Base-by-base conservation (phyloP, 495 filamentous ascomycete genomes). In the Talaromyces adpressus region DNA sequence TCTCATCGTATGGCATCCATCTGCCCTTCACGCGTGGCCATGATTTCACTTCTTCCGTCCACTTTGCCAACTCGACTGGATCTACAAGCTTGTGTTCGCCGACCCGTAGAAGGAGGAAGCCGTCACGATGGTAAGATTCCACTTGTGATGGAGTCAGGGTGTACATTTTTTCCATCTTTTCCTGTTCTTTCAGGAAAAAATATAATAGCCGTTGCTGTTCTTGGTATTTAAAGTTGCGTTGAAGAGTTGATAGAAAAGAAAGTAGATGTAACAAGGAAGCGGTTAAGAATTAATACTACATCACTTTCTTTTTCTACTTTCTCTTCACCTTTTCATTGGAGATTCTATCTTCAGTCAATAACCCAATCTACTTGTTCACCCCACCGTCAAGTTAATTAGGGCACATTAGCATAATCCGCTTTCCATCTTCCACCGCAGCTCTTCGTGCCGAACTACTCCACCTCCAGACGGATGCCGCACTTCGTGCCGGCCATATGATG, bases 1-100 rank as follows among this genome's bases (percentile, higher is more conserved):
- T 71, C 62, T 80, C 76, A 36, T 79, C 75, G 49, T 79, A 79
- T 1, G 77, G 77, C 76, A 79, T 79, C 71, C 75, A 79, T 64
- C 73, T 73, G 16, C 73, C 70, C 25, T 74, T 72, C 2, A 72
- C 63, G 8, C 71, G 73, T 9, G 74, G 75, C 68, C 76, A 76
- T 62, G 71, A 66, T 56, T 73, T 66, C 9, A 79, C 71, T 65
- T 79, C 76, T 62, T 71, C 63, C 14, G 77, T 73, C 77, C 77
- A 79, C 65, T 65, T 51, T 59, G 75, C 69, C 8, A 79, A 61
- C 6, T 65, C 64, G 1, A 25, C 20, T 14, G 73, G 69, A n/a
- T 76, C 71, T 12, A 69, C 66, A 20, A 69, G 64, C 22, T 66
- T 39, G 41, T 77, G 74, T 27, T 76, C 69, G 47, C 65, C 52